Evolutionary conservation across 257 asterid species (phyloP).

Genomic region (Rehmannia glutinosa): DNA sequence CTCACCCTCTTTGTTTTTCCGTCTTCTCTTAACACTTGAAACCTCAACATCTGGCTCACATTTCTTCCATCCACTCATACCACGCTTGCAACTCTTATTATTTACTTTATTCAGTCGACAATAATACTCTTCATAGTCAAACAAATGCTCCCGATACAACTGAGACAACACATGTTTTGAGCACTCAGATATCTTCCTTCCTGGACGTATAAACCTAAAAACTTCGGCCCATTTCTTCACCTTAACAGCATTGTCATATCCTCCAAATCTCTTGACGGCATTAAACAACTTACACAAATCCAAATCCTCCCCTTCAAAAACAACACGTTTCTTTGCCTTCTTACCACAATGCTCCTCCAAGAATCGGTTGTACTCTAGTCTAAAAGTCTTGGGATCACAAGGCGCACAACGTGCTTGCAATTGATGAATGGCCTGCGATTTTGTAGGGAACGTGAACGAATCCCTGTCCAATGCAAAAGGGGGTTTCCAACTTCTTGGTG

Average conservation of each 20-base stretch:
- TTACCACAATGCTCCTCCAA: constrained; percentile 78
- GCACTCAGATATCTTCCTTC: constrained; percentile 69
- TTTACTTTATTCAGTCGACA: constrained; percentile 50
- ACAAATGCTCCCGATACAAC: constrained; percentile 73
- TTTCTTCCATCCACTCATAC: constrained; percentile 38
- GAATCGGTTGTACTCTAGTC: constrained; percentile 70
- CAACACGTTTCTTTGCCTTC: constrained; percentile 68
- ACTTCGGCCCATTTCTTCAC: constrained; percentile 90
- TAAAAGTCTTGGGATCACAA: constrained; percentile 81
- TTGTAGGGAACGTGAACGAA: constrained; percentile 74
- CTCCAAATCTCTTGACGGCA: constrained; percentile 87
- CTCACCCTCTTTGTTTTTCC: constrained; percentile 69
- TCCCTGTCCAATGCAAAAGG: constrained; percentile 79
- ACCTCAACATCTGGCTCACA: constrained; percentile 36
- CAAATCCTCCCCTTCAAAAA: constrained; percentile 79
- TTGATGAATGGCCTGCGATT: constrained; percentile 91
- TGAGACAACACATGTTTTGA: constrained; percentile 79
- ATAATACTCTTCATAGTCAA: constrained; percentile 81
- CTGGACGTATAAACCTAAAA: constrained; percentile 62
- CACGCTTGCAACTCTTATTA: constrained; percentile 38
- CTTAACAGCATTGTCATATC: constrained; percentile 66
- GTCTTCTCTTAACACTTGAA: constrained; percentile 63
- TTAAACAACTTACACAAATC: constrained; percentile 85
- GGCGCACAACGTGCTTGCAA: constrained; percentile 85
- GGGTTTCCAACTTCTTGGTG: constrained; percentile 86